Evolutionary conservation across 129 eudicot genomes (phyloP), one percentile per base, ranked within the genome.

Genomic region (Flaveria ramosissima): DNA sequence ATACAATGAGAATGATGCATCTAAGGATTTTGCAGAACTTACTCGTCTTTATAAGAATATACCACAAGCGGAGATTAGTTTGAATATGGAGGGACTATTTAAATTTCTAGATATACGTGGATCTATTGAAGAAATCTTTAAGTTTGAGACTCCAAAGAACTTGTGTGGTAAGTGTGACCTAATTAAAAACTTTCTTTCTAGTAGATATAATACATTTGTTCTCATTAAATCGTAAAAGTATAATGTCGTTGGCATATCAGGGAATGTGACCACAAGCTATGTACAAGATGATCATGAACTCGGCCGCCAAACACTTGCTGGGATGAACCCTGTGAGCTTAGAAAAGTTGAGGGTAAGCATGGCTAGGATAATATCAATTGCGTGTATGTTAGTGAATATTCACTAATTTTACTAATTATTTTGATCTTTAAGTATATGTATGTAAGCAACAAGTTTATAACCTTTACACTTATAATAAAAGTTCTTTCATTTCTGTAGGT

Each of bases 261-360:
- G 84, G 86, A 87, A 86, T 74, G 72, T 70, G 76, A 32, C 39
- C 39, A 70, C 73, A 51, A 88, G 92, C 17, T 89, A 88, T 86
- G 53, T 84, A 78, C 52, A 96, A 76, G 97, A 92, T 77, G 96
- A 92, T 59, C 30, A 57, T 62, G 97, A 89, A 84, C 85, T 92
- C 83, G 97, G 88, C 23, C 89, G 96, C 19, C 97, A 92, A 77
- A 84, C 90, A 48, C 47, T 92, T 73, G 96, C 97, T n/a, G 97
- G 96, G 71, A 85, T 89, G 32, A 92, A 92, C 80, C 97, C 97
- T 7, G 83, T 80, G 9, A 89, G 52, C 80, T 78, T 92, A 17
- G 96, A 89, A 81, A 87, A 85, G 83, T 39, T 77, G 65, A 77
- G 53, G 74, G 81, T 77, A 52, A 21, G n/a, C n/a, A n/a, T n/a